Evolutionary conservation across 176 grass and related monocot genomes (phyloP).

Genomic region (Echinochloa phyllopogon): DNA sequence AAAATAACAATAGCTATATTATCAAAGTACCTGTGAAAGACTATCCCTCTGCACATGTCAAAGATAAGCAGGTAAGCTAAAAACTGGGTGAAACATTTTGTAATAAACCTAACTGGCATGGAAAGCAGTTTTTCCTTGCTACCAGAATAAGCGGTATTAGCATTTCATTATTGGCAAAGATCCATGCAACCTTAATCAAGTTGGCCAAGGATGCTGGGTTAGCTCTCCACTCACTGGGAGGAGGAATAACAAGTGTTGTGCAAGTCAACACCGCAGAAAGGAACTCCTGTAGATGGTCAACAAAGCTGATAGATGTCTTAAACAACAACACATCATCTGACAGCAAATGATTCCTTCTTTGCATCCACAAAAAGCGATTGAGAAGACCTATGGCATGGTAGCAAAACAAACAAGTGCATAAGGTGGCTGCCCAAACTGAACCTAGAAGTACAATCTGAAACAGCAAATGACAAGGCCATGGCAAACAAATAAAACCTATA

Average conservation of each 20-base stretch:
- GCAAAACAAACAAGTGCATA: constrained; percentile 49
- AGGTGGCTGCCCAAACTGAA: constrained; percentile 27
- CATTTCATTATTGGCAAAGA: neutral
- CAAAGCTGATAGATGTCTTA: constrained; percentile 90
- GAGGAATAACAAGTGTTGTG: constrained; percentile 76
- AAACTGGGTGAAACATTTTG: neutral
- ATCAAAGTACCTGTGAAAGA: neutral
- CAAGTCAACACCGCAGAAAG: constrained; percentile 77
- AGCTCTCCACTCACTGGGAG: constrained; percentile 64
- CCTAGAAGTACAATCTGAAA: constrained; percentile 6
- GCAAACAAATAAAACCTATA: constrained; percentile 7
- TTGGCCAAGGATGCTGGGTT: constrained; percentile 66
- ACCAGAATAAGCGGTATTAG: neutral
- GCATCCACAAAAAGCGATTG: constrained; percentile 90
- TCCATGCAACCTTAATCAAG: constrained; percentile 73
- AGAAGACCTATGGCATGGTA: constrained; percentile 67
- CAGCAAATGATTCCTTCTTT: constrained; percentile 70
- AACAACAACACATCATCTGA: constrained; percentile 73
- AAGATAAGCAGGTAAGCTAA: neutral
- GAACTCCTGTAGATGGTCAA: constrained; percentile 95
- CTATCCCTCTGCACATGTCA: neutral
- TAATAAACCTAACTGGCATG: neutral
- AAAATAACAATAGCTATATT: neutral
- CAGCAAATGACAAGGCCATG: neutral
- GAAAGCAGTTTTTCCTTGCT: neutral